Conservation (phyloP, 2,329 filamentous ascomycete genomes). For the Alternaria viburni region DNA sequence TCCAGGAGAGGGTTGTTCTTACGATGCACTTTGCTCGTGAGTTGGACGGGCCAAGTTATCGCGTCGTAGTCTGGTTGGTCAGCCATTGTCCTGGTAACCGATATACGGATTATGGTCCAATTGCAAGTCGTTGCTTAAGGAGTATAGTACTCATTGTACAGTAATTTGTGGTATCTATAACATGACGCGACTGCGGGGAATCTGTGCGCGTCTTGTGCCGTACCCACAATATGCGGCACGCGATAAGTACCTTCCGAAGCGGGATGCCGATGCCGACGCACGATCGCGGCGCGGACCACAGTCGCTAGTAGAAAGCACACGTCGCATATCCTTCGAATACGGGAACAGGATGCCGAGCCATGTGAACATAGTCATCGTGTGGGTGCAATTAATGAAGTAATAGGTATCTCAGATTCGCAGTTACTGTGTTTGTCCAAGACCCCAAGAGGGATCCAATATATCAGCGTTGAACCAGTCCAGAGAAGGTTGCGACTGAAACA, state of each 20-base stretch:
- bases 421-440: constrained; percentile 13
- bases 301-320: background rate
- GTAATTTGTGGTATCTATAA: background rate
- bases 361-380: background rate
- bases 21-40: background rate
- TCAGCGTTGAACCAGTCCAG: constrained; percentile 45
- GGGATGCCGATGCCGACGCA: background rate
- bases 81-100: background rate
- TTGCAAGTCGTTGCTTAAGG: background rate
- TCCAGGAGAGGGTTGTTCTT: background rate
- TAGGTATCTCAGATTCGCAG: background rate
- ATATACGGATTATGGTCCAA: background rate
- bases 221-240: background rate
- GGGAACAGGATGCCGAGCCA: background rate
- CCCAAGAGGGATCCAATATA: constrained; percentile 37
- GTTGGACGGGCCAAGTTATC: background rate
- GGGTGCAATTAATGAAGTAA: background rate
- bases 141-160: background rate
- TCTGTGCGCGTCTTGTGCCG: background rate
- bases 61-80: background rate
- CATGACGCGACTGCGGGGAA: background rate
- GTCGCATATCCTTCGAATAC: background rate
- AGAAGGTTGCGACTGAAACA: constrained; percentile 43
- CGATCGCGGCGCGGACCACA: background rate
- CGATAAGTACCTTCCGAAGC: background rate